These are phyloP conservation scores for Sisymbrium altissimum DNA, from an alignment of 345 rosid species.

Conservation along the genomic window DNA sequence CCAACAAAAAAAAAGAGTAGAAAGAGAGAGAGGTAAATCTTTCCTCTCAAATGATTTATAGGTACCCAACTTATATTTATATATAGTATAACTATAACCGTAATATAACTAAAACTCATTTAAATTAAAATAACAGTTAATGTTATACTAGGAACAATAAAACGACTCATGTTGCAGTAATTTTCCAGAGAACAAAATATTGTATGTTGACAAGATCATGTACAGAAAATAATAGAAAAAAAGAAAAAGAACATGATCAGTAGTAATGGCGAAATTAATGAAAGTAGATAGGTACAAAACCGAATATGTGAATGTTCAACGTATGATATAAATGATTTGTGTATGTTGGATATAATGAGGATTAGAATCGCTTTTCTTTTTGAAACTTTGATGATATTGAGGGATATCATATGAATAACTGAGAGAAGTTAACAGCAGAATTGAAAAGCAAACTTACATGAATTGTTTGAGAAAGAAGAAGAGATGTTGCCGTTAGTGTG, in stretches of 20 bases:
- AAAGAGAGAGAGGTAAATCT: background rate
- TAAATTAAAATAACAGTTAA: background rate
- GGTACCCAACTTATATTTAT: background rate
- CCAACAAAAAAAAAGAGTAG: no score
- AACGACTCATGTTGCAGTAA: background rate
- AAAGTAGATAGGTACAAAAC: background rate
- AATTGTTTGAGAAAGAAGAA: slow-evolving; percentile 20
- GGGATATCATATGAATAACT: background rate
- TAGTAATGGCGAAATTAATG: background rate
- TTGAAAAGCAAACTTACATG: slow-evolving; percentile 14
- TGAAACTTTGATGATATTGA: background rate
- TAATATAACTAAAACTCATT: background rate
- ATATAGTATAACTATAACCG: background rate
- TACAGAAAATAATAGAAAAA: background rate
- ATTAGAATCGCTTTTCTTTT: background rate
- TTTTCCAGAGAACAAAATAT: background rate
- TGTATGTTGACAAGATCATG: background rate
- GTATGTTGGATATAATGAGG: background rate
- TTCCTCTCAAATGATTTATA: background rate
- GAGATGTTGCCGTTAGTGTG: slow-evolving; percentile 29
- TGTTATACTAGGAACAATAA: background rate
- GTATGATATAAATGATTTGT: background rate
- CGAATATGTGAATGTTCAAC: background rate
- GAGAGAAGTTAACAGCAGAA: background rate
- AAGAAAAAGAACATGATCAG: background rate